phyloP scores from a whole-genome alignment of 192 early-diverging fungal species.

The Endogone sp. region DNA sequence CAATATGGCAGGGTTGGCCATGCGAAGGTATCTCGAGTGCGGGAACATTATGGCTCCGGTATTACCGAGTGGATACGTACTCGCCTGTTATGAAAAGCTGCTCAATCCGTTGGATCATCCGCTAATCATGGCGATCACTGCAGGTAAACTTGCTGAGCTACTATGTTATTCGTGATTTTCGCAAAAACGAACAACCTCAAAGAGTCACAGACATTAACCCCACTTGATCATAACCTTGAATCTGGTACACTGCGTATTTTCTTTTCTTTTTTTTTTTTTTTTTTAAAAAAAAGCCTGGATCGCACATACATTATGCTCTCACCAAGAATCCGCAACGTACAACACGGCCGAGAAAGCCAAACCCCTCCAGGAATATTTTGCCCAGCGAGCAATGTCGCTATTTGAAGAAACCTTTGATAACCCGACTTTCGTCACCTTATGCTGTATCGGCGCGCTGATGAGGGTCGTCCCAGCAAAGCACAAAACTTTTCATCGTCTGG shows the following conservation, averaged over 20 bases:
- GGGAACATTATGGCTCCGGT: not conserved
- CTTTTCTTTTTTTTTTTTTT: not conserved
- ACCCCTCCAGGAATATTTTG: constrained; percentile 9
- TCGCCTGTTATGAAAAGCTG: not conserved
- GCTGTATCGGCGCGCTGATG: constrained; percentile 9
- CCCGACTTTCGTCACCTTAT: constrained; percentile 1
- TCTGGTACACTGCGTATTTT: not conserved
- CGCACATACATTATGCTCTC: constrained; percentile 6
- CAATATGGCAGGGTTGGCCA: not conserved
- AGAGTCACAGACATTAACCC: too few relatives aligned
- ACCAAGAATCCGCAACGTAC: constrained; percentile 1
- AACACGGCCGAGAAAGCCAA: not conserved
- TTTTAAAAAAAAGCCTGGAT: constrained; percentile 6
- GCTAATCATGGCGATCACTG: not conserved
- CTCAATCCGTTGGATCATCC: not conserved
- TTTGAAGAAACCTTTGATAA: constrained; percentile 16
- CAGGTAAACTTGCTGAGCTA: not conserved
- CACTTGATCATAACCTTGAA: not conserved
- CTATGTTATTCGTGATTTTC: not conserved
- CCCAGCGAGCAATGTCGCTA: constrained; percentile 9
- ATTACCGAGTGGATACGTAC: not conserved
- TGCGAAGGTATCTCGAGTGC: not conserved
- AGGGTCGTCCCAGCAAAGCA: constrained; percentile 1
- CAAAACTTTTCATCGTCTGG: constrained; percentile 1
- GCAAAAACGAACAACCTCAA: too few relatives aligned